A percentile compares a stretch with the other conserved stretches of the same genome.
Conservation (phyloP, 371 early-diverging fungal species). For the Haplosporangium sp. region DNA sequence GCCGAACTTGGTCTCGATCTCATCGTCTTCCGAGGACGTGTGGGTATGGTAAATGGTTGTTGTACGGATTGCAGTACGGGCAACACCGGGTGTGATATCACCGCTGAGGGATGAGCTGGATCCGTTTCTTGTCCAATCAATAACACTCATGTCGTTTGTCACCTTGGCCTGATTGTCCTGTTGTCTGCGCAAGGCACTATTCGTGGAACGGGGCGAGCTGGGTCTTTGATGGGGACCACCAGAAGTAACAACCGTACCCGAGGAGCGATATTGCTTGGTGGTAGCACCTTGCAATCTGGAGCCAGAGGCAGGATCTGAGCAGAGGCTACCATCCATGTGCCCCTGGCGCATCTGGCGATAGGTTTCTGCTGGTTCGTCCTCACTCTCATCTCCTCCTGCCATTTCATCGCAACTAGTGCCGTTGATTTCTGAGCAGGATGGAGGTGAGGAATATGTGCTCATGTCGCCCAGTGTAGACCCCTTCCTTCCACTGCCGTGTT, state of each 20-base stretch:
- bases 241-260: not conserved
- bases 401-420: no score
- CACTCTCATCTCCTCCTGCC: no score
- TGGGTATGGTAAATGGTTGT: not conserved
- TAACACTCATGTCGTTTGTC: not conserved
- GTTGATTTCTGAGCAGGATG: no score
- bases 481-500: not conserved
- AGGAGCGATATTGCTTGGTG: no score
- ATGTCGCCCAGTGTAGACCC: not conserved
- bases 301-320: no score
- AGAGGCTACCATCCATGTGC: no score
- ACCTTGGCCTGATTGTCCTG: not conserved
- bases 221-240: not conserved
- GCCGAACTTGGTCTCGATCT: slow-evolving; percentile 43
- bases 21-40: slow-evolving; percentile 11
- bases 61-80: not conserved
- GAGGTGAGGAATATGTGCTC: no score
- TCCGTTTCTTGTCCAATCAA: slow-evolving; percentile 27
- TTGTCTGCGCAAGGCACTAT: not conserved
- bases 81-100: slow-evolving; percentile 15
- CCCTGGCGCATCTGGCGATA: no score
- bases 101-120: slow-evolving; percentile 24
- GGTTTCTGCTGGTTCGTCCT: no score
- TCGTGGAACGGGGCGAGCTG: not conserved
- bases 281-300: no score